Evolutionary conservation across 1,139 yeast genomes (phyloP), one percentile per base, ranked within the genome.

Genomic region (Suhomyces kunorum): DNA sequence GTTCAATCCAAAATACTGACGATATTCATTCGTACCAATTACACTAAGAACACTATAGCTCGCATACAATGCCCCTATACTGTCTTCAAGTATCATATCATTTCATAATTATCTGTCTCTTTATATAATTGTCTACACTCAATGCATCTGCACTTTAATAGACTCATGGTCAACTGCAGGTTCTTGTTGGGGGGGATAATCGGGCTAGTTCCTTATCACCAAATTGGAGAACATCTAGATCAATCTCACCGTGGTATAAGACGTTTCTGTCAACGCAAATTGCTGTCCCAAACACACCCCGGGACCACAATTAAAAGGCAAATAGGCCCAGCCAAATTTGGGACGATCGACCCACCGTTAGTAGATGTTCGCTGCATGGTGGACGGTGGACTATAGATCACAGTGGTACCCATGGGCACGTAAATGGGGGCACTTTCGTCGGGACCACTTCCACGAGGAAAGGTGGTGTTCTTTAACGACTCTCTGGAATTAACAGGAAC

Each of bases 281-380:
- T 70, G 75, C 48, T 70, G 75, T 14, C 74, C 76, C 49, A 70
- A 61, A 46, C 74, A 68, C 28, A 68, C 64, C 48, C 74, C 55
- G 29, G 74, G 74, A 12, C 74, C 74, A 39, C 73, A 71, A 40
- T 68, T 69, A 55, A 69, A 70, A 26, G 75, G 75, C 44, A 69
- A 57, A 47, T 64, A 69, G 3, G 73, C 67, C 71, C 72, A 66
- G 18, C 74, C 73, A 28, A 64, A 58, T 44, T 66, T 66, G 28
- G 36, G 45, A 8, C 38, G 32, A 11, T 41, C 39, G 9, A 51
- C 51, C 62, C 62, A 58, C 36, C 61, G 53, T 40, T 55, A 31
- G 42, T n/a, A n/a, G n/a, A n/a, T n/a, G n/a, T n/a, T n/a, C 62
- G 48, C 39, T 58, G 62, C 13, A 54, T 51, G 25, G 54, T 39